Conservation (phyloP, 371 early-diverging fungal species). For the Saksenaea oblongispora region DNA sequence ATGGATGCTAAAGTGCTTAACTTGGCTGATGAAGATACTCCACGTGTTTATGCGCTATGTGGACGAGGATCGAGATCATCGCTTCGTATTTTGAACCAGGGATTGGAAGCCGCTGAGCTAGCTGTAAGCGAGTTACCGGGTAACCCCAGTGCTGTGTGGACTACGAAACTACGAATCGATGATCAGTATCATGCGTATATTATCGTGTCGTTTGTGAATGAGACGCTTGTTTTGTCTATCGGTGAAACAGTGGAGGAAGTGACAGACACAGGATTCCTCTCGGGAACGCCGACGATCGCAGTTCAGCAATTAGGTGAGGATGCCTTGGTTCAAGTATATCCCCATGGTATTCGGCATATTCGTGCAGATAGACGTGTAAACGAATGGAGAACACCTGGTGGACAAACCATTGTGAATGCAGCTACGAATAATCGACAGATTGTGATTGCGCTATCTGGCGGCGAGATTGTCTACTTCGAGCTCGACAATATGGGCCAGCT, state of each 20-base stretch:
- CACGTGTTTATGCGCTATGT: slow-evolving; percentile 89
- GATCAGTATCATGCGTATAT: slow-evolving; percentile 85
- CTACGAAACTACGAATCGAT: slow-evolving; percentile 70
- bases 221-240: slow-evolving; percentile 90
- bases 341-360: slow-evolving; percentile 90
- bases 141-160: slow-evolving; percentile 94
- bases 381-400: slow-evolving; percentile 92
- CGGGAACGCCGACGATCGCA: slow-evolving; percentile 78
- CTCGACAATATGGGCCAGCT: slow-evolving; percentile 84
- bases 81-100: slow-evolving; percentile 90
- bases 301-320: slow-evolving; percentile 89
- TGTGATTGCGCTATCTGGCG: slow-evolving; percentile 81
- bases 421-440: slow-evolving; percentile 85
- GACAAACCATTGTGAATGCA: slow-evolving; percentile 70
- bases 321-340: slow-evolving; percentile 87
- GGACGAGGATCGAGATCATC: slow-evolving; percentile 84
- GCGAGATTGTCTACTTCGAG: slow-evolving; percentile 93
- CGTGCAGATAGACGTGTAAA: slow-evolving; percentile 83
- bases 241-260: slow-evolving; percentile 97
- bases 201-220: slow-evolving; percentile 91
- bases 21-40: slow-evolving; percentile 88
- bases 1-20: slow-evolving; percentile 79
- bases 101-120: slow-evolving; percentile 89
- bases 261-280: slow-evolving; percentile 85
- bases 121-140: slow-evolving; percentile 93